Conservation (phyloP, 129 eudicot genomes). For the Dittrichia graveolens region DNA sequence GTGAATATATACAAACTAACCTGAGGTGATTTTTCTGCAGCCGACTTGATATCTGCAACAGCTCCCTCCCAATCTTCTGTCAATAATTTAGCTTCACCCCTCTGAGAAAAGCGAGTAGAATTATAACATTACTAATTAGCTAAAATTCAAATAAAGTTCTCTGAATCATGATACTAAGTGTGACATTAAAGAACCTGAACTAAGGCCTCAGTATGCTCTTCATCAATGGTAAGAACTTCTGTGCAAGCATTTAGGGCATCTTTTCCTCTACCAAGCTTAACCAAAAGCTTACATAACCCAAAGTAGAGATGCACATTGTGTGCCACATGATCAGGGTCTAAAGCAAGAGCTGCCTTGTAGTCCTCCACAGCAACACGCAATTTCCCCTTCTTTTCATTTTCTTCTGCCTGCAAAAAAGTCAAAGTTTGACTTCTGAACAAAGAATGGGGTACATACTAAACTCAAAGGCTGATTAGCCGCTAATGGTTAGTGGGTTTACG, state of each 20-base stretch:
- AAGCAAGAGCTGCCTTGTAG: conserved; percentile 68
- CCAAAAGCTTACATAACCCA: conserved; percentile 85
- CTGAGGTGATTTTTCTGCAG: conserved; percentile 97
- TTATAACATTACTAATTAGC: neutral
- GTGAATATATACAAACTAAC: conserved; percentile 35
- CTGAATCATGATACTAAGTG: conserved; percentile 5
- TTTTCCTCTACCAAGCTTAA: conserved; percentile 92
- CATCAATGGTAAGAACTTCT: conserved; percentile 81
- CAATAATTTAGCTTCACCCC: conserved; percentile 93
- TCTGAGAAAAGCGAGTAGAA: conserved; percentile 38
- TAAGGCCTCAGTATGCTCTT: conserved; percentile 80
- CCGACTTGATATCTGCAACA: conserved; percentile 83
- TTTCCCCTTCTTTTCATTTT: conserved; percentile 80
- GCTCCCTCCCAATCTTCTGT: conserved; percentile 97
- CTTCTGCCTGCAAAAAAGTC: conserved; percentile 68
- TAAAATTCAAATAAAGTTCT: neutral
- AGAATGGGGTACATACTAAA: neutral
- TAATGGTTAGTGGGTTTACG: conserved; percentile 39
- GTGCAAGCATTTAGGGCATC: conserved; percentile 83
- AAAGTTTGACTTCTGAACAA: neutral
- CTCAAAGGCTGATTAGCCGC: neutral
- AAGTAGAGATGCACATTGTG: conserved; percentile 82
- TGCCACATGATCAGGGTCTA: conserved; percentile 78
- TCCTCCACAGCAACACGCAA: conserved; percentile 83
- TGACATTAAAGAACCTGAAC: conserved; percentile 61